Base-by-base conservation (phyloP, 1,139 yeast species). In the Scheffersomyces stambukii region DNA sequence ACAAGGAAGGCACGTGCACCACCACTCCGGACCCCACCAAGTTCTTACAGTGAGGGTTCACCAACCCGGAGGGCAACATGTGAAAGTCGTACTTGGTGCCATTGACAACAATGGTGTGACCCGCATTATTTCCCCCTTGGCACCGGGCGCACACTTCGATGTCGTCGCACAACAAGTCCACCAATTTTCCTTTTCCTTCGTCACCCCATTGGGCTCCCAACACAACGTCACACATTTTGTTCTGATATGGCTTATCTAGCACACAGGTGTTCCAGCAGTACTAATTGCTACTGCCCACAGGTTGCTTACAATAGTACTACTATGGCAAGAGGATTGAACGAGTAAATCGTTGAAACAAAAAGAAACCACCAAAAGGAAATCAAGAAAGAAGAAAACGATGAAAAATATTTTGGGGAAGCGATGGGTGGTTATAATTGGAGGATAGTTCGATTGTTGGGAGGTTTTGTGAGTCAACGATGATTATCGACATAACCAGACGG, bases 121-220 rank as follows among this genome's bases (percentile, higher is more conserved):
- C 99, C 19, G 98, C 98, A 57, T 91, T 91, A 69, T 91, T 91
- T 50, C 99, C 99, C 59, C 99, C 99, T 54, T 88, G 96, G 63
- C 97, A 89, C 59, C 99, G 77, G 22, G 97, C 97, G 57, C 97
- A 93, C 28, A 91, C 91, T 48, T 91, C 98, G 46, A 89, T 81
- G 46, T 85, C 79, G 50, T 88, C 96, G 60, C 96, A 91, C 33
- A 91, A 72, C 36, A 91, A 70, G 57, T 91, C 98, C 32, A 91
- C 98, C 36, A 91, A 74, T 62, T 93, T 91, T 36, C 99, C 99
- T 59, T 91, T 91, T 55, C 99, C 99, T 76, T 91, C 99, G 56
- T 91, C 99, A 42, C 99, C 99, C 98, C 98, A 91, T 64, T 91
- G 98, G 60, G 96, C 70, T 38, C 98, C 98, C 52, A 91, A 75